These are phyloP conservation scores for Claviceps humidiphila DNA, from an alignment of 2,329 filamentous ascomycete genomes.

Conservation along the genomic window DNA sequence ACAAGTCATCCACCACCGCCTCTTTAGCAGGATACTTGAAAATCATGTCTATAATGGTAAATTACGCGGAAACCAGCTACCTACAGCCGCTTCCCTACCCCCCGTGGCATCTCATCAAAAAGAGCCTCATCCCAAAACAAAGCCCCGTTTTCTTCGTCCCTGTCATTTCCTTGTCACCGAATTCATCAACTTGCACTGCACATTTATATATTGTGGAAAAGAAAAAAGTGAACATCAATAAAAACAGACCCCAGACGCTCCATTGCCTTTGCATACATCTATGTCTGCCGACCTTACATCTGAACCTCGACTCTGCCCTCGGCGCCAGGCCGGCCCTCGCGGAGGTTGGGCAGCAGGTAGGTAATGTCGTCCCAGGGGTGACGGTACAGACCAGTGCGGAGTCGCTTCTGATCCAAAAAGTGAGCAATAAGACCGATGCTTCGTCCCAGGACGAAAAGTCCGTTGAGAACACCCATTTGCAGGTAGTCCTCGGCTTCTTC, in stretches of 20 bases:
- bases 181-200: slow-evolving; percentile 19
- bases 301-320: slow-evolving; percentile 86
- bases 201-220: background rate
- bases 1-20: background rate
- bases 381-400: slow-evolving; percentile 95
- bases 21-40: background rate
- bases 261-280: slow-evolving; percentile 2
- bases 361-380: slow-evolving; percentile 99
- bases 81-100: slow-evolving; percentile 16
- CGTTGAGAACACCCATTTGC: slow-evolving; percentile 97
- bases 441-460: slow-evolving; percentile 94
- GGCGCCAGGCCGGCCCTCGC: slow-evolving; percentile 55
- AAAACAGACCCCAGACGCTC: slow-evolving; percentile 15
- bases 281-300: slow-evolving; percentile 35
- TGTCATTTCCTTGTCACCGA: slow-evolving; percentile 11
- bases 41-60: slow-evolving; percentile 18
- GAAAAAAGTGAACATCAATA: background rate
- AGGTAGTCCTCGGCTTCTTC: slow-evolving; percentile 99
- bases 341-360: slow-evolving; percentile 75
- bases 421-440: slow-evolving; percentile 98
- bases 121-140: slow-evolving; percentile 5
- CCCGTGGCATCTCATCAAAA: slow-evolving; percentile 17
- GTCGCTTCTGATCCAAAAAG: slow-evolving; percentile 98
- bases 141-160: background rate
- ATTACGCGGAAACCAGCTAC: slow-evolving; percentile 6